Conservation (phyloP, 2,329 filamentous ascomycete species). For the Arthrobotrys iridis region DNA sequence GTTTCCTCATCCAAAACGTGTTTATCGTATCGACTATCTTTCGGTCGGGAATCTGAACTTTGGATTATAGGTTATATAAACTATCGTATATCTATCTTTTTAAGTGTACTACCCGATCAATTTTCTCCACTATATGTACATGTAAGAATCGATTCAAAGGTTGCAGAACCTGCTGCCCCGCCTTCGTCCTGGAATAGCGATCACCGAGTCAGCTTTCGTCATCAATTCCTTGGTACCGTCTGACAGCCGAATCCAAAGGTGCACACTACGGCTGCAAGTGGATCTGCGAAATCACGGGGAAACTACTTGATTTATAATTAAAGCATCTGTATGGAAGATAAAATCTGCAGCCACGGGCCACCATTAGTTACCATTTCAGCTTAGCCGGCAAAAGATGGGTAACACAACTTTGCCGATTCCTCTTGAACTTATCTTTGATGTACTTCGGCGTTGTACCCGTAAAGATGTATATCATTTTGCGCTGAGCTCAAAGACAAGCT, state of each 20-base stretch:
- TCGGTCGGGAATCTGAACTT: not conserved
- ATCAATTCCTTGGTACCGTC: conserved; percentile 14
- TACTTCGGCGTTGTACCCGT: conserved; percentile 14
- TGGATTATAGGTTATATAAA: conserved; percentile 1
- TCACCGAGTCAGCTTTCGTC: conserved; percentile 38
- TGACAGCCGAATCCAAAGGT: not conserved
- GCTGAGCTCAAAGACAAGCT: conserved; percentile 2
- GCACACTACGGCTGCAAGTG: not conserved
- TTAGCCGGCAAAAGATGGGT: not conserved
- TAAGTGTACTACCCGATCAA: not conserved
- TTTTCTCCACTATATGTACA: not conserved
- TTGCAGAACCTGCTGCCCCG: not conserved
- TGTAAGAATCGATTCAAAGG: no score
- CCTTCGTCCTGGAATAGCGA: not conserved
- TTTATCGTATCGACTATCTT: not conserved
- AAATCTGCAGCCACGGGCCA: no score
- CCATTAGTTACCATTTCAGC: no score
- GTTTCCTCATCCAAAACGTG: not conserved
- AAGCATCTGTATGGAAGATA: no score
- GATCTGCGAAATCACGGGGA: not conserved
- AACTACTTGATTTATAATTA: not conserved
- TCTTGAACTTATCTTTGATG: conserved; percentile 17
- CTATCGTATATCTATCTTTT: not conserved
- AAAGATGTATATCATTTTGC: conserved; percentile 29
- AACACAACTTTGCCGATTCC: conserved; percentile 15